Base-by-base conservation (phyloP, 352 stramenopile species). In the Globisporangium yorkense region DNA sequence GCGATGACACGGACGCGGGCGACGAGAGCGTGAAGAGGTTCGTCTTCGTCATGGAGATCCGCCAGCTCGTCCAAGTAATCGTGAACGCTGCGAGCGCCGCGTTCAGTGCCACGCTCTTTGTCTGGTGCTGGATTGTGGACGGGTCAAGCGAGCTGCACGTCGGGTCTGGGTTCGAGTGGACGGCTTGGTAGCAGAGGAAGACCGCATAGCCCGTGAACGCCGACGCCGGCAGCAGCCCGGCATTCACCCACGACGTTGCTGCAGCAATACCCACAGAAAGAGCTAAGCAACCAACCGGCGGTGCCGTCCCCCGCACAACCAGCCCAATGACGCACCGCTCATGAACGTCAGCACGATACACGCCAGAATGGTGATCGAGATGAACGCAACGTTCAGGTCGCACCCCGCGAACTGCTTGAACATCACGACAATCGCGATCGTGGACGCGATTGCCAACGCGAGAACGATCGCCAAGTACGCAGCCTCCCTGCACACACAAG, bases 141-240 rank as follows among this genome's bases (percentile, higher is more conserved):
- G 68, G 51, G 24, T 78, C 61, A 2, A 73, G 56, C 2, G 49
- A 31, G n/a, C 66, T 66, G 56, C 77, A 88, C 3, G 65, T 66
- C 6, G 68, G 75, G 43, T 87, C 74, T 15, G 82, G 77, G 57
- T 92, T 92, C 35, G 80, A 70, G 54, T 66, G 72, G 16, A 92
- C 68, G 2, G 82, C 70, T 58, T 92, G 75, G 56, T 85, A 92
- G 53, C 80, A 89, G 53, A 92, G 64, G 40, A 87, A 77, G 16
- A 87, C 69, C 35, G 86, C 69, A 54, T 89, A 92, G 27, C 72
- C 63, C 12, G 78, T 72, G 39, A 89, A 71, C 18, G 67, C 67
- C 5, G 74, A 64, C 6, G 82, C 71, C 5, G 82, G 82, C 10
- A 92, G 65, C 18, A 92, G 58, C 2, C 82, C 82, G 7, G 76